These are phyloP conservation scores for Haplosporangium sp. DNA, from an alignment of 371 early-diverging fungal species.

Conservation along the genomic window DNA sequence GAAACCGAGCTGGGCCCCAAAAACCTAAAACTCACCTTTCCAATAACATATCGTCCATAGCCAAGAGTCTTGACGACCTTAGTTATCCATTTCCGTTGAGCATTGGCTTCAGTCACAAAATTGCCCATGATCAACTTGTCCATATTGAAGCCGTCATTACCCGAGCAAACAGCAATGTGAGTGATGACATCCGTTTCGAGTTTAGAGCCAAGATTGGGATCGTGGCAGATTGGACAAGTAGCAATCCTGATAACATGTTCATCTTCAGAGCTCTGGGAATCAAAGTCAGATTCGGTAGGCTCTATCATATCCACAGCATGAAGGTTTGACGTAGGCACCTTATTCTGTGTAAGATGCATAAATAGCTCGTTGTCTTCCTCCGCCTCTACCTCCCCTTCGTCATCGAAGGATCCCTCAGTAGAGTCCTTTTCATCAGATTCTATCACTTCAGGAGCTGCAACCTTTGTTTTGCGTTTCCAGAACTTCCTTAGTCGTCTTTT, in stretches of 20 bases:
- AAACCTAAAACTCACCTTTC: slow-evolving; percentile 59
- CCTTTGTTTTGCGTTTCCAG: slow-evolving; percentile 31
- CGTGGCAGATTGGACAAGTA: slow-evolving; percentile 81
- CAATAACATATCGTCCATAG: slow-evolving; percentile 79
- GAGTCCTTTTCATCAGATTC: slow-evolving; percentile 34
- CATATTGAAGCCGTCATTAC: slow-evolving; percentile 71
- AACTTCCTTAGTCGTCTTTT: slow-evolving; percentile 43
- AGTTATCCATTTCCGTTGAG: slow-evolving; percentile 85
- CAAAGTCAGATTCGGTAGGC: slow-evolving; percentile 50
- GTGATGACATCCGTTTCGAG: slow-evolving; percentile 82
- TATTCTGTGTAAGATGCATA: slow-evolving; percentile 32
- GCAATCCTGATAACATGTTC: slow-evolving; percentile 75
- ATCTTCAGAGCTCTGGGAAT: slow-evolving; percentile 52
- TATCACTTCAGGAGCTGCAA: neutral
- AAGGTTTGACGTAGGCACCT: slow-evolving; percentile 18
- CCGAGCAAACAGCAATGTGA: slow-evolving; percentile 82
- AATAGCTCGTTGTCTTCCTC: slow-evolving; percentile 56
- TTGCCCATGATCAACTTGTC: slow-evolving; percentile 81
- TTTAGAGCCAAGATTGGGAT: slow-evolving; percentile 65
- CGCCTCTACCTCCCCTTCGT: slow-evolving; percentile 28
- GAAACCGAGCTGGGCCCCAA: neutral
- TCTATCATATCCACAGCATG: slow-evolving; percentile 36
- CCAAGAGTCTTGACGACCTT: slow-evolving; percentile 81
- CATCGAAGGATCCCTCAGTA: slow-evolving; percentile 39
- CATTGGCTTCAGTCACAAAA: slow-evolving; percentile 82